Percentiles rank a stretch among this genome's conserved stretches.
phyloP scores from a whole-genome alignment of 805 yeast genomes.

The Saccharomycopsis sp. region DNA sequence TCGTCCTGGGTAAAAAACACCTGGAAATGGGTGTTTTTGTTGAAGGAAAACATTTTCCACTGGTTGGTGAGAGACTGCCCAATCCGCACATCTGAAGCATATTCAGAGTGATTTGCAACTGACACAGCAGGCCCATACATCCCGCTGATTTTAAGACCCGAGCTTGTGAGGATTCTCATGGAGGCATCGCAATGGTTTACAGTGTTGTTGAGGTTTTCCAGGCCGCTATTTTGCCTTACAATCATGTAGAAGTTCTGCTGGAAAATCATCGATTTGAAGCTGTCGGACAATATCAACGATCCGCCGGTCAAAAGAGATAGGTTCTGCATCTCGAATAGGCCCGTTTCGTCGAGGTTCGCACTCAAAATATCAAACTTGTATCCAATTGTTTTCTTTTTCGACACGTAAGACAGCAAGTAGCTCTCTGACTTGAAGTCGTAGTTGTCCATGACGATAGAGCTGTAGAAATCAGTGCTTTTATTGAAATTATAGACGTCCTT shows the following conservation, averaged over 20 bases:
- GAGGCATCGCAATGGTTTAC: conserved; percentile 16
- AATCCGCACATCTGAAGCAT: conserved; percentile 23
- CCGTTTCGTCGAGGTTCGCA: conserved; percentile 37
- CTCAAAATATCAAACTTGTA: conserved; percentile 29
- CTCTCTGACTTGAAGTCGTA: conserved; percentile 27
- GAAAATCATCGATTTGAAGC: conserved; percentile 28
- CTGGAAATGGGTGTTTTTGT: conserved; percentile 25
- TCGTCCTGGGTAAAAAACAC: conserved; percentile 32
- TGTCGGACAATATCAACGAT: conserved; percentile 27
- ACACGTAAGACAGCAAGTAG: conserved; percentile 19
- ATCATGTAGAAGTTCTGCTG: conserved; percentile 19
- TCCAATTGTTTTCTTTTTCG: conserved; percentile 9
- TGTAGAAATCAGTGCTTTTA: conserved; percentile 15
- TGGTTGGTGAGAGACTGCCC: conserved; percentile 33
- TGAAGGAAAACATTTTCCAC: conserved; percentile 31
- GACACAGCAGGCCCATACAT: conserved; percentile 31
- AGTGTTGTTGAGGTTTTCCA: background rate
- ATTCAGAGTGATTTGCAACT: conserved; percentile 23
- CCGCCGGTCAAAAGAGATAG: conserved; percentile 33
- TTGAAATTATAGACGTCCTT: conserved; percentile 26
- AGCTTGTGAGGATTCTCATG: conserved; percentile 30
- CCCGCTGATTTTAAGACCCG: conserved; percentile 30
- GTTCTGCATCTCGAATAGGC: conserved; percentile 36
- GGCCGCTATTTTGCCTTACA: background rate
- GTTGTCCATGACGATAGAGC: conserved; percentile 25